A percentile compares a stretch with the other conserved stretches of the same genome.
Evolutionary conservation across 441 rosid species (phyloP).

Genomic region (Erodium trifolium): DNA sequence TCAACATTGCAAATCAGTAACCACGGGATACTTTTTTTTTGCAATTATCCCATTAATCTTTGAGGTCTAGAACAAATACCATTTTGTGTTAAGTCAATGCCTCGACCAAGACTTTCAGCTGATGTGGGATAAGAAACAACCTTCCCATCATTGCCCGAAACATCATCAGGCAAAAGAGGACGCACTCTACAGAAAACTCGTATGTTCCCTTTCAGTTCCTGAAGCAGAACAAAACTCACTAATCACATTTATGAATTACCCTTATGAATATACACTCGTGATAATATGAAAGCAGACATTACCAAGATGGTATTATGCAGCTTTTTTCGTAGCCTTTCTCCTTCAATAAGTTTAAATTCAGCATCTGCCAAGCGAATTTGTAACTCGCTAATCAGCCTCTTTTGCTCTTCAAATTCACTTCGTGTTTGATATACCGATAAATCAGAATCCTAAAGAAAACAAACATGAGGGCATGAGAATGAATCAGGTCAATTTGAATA

Average conservation of each 20-base stretch:
- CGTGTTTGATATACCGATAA: conserved; percentile 20
- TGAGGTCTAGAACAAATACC: conserved; percentile 16
- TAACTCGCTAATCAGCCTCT: conserved; percentile 17
- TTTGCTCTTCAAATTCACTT: conserved; percentile 20
- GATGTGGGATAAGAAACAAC: conserved; percentile 23
- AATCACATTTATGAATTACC: too few species aligned
- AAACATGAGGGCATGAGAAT: conserved; percentile 9
- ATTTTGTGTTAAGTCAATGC: conserved; percentile 21
- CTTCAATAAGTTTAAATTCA: conserved; percentile 23
- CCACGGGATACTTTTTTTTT: too few species aligned
- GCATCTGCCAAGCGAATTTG: conserved; percentile 20
- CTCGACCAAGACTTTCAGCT: conserved; percentile 19
- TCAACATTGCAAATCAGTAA: not conserved
- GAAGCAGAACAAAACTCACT: not conserved
- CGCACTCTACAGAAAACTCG: conserved; percentile 27
- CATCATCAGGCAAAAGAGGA: conserved; percentile 22
- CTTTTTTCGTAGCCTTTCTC: conserved; percentile 25
- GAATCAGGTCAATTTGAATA: not conserved
- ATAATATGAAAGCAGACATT: not conserved
- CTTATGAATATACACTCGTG: too few species aligned
- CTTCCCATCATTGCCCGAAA: conserved; percentile 12
- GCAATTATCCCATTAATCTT: not conserved
- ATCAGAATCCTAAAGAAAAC: conserved; percentile 16
- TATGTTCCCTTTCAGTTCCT: conserved; percentile 19
- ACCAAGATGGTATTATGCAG: conserved; percentile 26